These are phyloP conservation scores for Trichoderma gracile DNA, from an alignment of 2,329 filamentous ascomycete genomes.

Conservation along the genomic window DNA sequence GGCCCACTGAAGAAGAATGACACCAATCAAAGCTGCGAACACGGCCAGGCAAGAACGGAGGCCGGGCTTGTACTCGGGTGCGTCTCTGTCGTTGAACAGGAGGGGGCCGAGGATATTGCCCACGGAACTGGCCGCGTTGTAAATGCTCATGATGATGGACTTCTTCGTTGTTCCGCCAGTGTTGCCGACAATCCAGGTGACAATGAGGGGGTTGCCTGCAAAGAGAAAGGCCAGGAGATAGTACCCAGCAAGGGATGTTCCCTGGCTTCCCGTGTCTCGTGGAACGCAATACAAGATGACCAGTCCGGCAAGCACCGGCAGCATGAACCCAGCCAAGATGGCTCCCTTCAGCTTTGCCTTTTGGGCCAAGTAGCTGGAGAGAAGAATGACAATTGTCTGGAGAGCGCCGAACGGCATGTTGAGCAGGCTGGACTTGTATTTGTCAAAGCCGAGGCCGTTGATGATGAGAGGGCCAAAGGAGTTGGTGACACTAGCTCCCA, in stretches of 20 bases:
- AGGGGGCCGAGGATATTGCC: slow-evolving; percentile 69
- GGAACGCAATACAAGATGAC: slow-evolving; percentile 58
- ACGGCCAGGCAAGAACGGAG: slow-evolving; percentile 57
- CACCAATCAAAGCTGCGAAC: slow-evolving; percentile 53
- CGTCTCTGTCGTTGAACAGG: slow-evolving; percentile 59
- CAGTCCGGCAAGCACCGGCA: slow-evolving; percentile 62
- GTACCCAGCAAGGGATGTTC: slow-evolving; percentile 58
- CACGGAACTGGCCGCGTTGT: slow-evolving; percentile 60
- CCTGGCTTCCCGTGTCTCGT: slow-evolving; percentile 39
- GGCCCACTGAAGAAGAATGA: slow-evolving; percentile 54
- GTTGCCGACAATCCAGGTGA: slow-evolving; percentile 69
- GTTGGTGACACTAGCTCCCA: slow-evolving; percentile 63
- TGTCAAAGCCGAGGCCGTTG: slow-evolving; percentile 59
- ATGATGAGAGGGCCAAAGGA: slow-evolving; percentile 67
- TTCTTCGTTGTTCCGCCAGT: slow-evolving; percentile 69
- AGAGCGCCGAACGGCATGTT: slow-evolving; percentile 68
- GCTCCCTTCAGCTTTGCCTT: slow-evolving; percentile 58
- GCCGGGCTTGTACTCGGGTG: slow-evolving; percentile 59
- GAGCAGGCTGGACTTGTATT: slow-evolving; percentile 58
- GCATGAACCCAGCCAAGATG: slow-evolving; percentile 54
- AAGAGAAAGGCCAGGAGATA: slow-evolving; percentile 68
- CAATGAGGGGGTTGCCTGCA: slow-evolving; percentile 64
- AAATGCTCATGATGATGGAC: slow-evolving; percentile 63
- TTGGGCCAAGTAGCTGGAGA: slow-evolving; percentile 59
- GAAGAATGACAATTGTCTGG: slow-evolving; percentile 60